Base-by-base conservation (phyloP, 148 eudicot species). In the Silene conica region DNA sequence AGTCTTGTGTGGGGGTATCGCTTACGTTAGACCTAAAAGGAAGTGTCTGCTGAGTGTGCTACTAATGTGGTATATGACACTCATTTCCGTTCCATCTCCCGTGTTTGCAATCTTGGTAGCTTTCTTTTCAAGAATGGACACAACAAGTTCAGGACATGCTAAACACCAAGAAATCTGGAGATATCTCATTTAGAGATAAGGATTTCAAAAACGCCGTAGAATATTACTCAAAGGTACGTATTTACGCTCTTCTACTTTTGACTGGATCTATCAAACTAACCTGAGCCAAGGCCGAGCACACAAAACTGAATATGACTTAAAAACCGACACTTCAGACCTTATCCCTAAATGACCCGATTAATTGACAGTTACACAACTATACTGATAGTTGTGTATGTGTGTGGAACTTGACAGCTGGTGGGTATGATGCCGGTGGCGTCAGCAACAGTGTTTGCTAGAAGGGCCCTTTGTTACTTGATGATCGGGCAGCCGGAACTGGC, bases 41-140 rank as follows among this genome's bases (percentile, higher is more conserved):
- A 18, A 66, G 23, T 43, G 25, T 19, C 2, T n/a, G 31, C 52
- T 16, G 23, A 66, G 25, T 41, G 23, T n/a, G 68, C 13, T 8
- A 65, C 48, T 14, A 18, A 16, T 16, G 22, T 65, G 10, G 13
- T 34, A 31, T 65, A 16, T 38, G 69, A 65, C 8, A 7, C 41
- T 41, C 43, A 46, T 34, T 54, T 9, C 9, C 43, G 21, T 54
- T 9, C 9, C 43, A 25, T 73, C 12, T 19, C 18, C 69, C n/a
- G 43, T 70, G 16, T 15, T 71, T 71, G 15, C 11, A 63, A 64
- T 69, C 20, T 38, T 20, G 77, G 77, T 72, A 94, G 98, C 91
- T 94, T 58, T 94, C 98, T 10, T 94, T 94, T 81, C 98, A 94
- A 91, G 98, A 94, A 80, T 94, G 98, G 98, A 94, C 98, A 25